Conservation (phyloP, 2,329 filamentous ascomycete genomes). For the Pseudocercospora musae region DNA sequence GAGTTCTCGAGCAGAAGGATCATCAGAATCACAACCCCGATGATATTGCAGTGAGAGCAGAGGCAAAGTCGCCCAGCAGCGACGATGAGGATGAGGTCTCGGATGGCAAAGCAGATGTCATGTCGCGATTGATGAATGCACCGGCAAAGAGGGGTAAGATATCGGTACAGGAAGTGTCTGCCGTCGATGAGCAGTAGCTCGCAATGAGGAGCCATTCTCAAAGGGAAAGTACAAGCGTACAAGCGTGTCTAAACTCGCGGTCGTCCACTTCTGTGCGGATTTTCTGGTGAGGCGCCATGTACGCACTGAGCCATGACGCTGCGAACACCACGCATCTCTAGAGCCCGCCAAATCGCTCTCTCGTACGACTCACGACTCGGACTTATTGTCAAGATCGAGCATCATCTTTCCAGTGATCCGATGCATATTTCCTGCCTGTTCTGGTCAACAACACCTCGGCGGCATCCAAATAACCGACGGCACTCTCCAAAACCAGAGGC, state of each 20-base stretch:
- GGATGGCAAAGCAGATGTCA: neutral
- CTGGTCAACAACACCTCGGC: neutral
- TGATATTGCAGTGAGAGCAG: neutral
- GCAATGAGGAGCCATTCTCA: neutral
- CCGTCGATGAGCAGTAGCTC: neutral
- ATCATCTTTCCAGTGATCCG: neutral
- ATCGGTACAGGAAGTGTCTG: neutral
- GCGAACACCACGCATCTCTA: neutral
- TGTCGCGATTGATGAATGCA: neutral
- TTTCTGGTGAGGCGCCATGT: neutral
- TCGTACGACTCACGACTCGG: neutral
- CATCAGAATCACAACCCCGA: neutral
- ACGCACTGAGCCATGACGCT: neutral
- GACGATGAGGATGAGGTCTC: neutral
- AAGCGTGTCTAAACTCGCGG: neutral
- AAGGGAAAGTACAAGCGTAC: neutral
- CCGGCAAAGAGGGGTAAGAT: neutral
- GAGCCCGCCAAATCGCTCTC: neutral
- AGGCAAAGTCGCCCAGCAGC: neutral
- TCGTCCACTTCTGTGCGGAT: neutral
- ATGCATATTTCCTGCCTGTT: neutral
- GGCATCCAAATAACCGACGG: neutral
- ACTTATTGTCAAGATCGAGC: neutral
- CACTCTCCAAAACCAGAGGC: neutral
- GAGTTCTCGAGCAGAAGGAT: slow-evolving; percentile 34